These are phyloP conservation scores for Lumnitzera littorea DNA, from an alignment of 345 rosid genomes.

Conservation along the genomic window DNA sequence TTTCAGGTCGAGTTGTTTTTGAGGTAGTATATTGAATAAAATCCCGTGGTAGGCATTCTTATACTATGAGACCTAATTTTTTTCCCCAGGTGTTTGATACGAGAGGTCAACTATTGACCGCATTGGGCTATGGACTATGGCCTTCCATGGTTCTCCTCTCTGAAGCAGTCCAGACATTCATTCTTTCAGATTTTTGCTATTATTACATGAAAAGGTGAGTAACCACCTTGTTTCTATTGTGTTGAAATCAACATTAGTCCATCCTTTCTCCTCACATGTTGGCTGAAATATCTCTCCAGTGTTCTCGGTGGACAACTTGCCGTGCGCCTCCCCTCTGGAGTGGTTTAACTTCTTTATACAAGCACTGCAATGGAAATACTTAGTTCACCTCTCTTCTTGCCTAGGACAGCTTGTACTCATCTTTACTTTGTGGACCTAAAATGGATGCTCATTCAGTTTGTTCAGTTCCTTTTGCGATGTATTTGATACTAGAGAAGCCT, in stretches of 20 bases:
- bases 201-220: conserved; percentile 81
- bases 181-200: conserved; percentile 95
- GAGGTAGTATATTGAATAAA: no score
- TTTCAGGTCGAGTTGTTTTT: no score
- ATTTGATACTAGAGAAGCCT: no score
- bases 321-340: conserved; percentile 92
- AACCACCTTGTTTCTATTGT: no score
- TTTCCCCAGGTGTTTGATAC: conserved; percentile 67
- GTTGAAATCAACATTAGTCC: neutral
- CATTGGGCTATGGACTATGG: conserved; percentile 95
- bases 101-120: conserved; percentile 79
- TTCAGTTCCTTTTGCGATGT: no score
- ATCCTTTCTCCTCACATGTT: neutral
- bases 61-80: neutral
- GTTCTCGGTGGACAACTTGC: conserved; percentile 97
- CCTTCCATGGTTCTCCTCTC: conserved; percentile 96
- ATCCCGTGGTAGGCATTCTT: no score
- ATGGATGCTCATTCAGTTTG: no score
- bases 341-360: conserved; percentile 36
- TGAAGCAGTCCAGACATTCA: conserved; percentile 93
- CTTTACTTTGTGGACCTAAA: no score
- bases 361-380: no score
- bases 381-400: no score
- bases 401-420: no score
- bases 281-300: conserved; percentile 23